Base-by-base conservation (phyloP, 495 filamentous ascomycete species). In the Penicillium coffeae region DNA sequence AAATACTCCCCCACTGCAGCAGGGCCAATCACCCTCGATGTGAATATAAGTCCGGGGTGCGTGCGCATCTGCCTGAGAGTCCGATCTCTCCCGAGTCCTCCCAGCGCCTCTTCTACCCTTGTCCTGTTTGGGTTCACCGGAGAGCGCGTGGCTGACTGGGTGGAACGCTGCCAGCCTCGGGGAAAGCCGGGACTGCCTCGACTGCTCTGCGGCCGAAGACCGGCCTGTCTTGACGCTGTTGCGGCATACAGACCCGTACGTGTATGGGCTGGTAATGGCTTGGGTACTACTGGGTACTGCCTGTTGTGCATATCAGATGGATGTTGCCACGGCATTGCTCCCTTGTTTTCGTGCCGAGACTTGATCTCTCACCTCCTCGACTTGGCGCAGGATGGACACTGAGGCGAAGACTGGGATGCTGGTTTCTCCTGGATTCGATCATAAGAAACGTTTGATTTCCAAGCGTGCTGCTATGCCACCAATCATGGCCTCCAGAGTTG, bases 121-220 rank as follows among this genome's bases (percentile, higher is more conserved):
- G 62, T 54, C 66, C 59, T 51, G 60, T 65, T 72, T 68, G 16
- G 66, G 69, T 61, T 72, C 69, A 72, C 69, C 69, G 67, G 55
- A 38, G 42, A 47, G 27, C 30, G 39, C 27, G 19, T 42, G 27
- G 35, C 39, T 27, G 43, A 50, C 38, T 27, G 51, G 47, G 52
- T 49, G 56, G 54, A 45, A 53, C 13, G 41, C 50, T 51, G 43
- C 44, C 47, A 51, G n/a, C 30, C 2, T 65, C 65, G 63, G 65
- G 50, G 39, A 33, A 56, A 58, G 18, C 18, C 46, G 59, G 54
- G 27, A 14, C 3, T 18, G 3, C 12, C 30, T n/a, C n/a, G n/a
- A n/a, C n/a, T 32, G 22, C 19, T 30, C 19, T 32, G 30, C 42
- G 42, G 42, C 42, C 42, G 27, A 40, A 40, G 14, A 40, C 38